Percentiles rank a stretch among this genome's conserved stretches.
Evolutionary conservation across 83 land plant species (phyloP).

Genomic region (Diphasiastrum complanatum): DNA sequence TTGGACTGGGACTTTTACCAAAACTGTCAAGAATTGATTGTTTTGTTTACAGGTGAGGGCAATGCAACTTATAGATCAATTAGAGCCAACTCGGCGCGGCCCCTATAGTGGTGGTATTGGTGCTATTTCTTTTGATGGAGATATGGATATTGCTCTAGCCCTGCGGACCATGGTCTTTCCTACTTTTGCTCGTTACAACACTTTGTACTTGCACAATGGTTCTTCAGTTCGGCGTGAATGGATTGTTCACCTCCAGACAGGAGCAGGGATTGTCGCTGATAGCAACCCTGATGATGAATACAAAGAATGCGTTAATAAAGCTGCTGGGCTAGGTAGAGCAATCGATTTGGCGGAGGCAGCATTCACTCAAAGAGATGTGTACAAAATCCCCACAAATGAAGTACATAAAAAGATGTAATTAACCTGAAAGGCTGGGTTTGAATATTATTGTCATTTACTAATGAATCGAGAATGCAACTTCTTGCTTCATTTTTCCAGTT

Average conservation of each 20-base stretch:
- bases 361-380: conserved; percentile 38
- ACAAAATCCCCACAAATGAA: too few relatives aligned
- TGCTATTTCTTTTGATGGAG: conserved; percentile 73
- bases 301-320: conserved; percentile 72
- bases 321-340: conserved; percentile 75
- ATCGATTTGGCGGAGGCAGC: conserved; percentile 82
- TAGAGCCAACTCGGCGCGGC: conserved; percentile 85
- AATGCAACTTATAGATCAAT: conserved; percentile 89
- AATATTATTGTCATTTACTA: too few relatives aligned
- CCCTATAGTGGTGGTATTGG: conserved; percentile 99
- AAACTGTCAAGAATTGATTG: not conserved
- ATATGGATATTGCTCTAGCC: conserved; percentile 91
- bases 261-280: conserved; percentile 90
- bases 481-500: too few relatives aligned
- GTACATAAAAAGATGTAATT: too few relatives aligned
- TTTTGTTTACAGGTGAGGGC: conserved; percentile 67
- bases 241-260: conserved; percentile 81
- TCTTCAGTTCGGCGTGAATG: conserved; percentile 47
- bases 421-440: too few relatives aligned
- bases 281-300: conserved; percentile 73
- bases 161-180: conserved; percentile 84
- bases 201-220: conserved; percentile 64
- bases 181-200: conserved; percentile 43
- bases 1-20: too few relatives aligned
- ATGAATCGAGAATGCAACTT: too few relatives aligned